Evolutionary conservation across 2,329 filamentous ascomycete species (phyloP).

Genomic region (Daldinia sp.): DNA sequence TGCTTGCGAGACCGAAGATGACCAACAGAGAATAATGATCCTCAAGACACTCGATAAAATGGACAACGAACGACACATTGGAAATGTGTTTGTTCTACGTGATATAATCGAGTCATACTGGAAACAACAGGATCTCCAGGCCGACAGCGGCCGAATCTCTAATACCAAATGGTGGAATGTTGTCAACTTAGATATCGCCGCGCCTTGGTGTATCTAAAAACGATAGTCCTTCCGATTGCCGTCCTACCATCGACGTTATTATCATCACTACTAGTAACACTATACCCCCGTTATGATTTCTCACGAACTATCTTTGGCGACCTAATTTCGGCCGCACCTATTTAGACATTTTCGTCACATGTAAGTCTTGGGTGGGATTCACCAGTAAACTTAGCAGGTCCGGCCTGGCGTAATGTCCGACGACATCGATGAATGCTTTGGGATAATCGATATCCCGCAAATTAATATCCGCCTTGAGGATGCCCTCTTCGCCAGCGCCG

Average conservation of each 20-base stretch:
- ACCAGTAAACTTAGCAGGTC: slow-evolving; percentile 53
- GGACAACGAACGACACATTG: slow-evolving; percentile 53
- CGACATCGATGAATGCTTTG: slow-evolving; percentile 52
- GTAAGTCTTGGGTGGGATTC: slow-evolving; percentile 47
- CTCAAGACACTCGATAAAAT: slow-evolving; percentile 53
- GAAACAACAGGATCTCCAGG: slow-evolving; percentile 55
- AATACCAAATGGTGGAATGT: slow-evolving; percentile 52
- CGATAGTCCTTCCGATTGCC: background rate
- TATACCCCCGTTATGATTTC: background rate
- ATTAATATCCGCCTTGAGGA: slow-evolving; percentile 61
- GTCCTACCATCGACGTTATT: background rate
- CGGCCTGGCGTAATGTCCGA: slow-evolving; percentile 50
- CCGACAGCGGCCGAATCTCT: slow-evolving; percentile 43
- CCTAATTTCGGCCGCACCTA: slow-evolving; percentile 18
- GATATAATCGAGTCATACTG: slow-evolving; percentile 55
- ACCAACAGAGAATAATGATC: slow-evolving; percentile 52
- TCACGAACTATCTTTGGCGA: background rate
- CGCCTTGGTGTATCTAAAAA: slow-evolving; percentile 49
- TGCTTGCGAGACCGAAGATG: slow-evolving; percentile 54
- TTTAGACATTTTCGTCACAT: slow-evolving; percentile 44
- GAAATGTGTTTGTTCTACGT: slow-evolving; percentile 55
- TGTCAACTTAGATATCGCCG: slow-evolving; percentile 47
- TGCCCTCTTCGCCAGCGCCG: slow-evolving; percentile 53
- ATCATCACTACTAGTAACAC: background rate
- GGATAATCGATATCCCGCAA: slow-evolving; percentile 53